Evolutionary conservation across 2,329 filamentous ascomycete genomes (phyloP).

Genomic region (Xylaria sp.): DNA sequence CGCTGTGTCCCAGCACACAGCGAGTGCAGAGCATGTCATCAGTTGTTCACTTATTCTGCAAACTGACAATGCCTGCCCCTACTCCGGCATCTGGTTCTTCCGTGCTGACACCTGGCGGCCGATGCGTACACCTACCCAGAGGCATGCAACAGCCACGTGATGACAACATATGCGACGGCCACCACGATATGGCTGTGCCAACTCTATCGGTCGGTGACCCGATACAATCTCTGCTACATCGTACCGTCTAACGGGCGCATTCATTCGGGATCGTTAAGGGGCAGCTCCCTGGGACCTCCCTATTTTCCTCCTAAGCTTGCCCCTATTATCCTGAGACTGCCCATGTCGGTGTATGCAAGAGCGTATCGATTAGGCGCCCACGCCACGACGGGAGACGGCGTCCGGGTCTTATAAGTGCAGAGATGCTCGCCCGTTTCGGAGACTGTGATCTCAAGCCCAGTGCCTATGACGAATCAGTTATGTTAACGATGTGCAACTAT

Average conservation of each 20-base stretch:
- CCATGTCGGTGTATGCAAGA: conserved; percentile 77
- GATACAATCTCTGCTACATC: background rate
- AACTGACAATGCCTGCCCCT: background rate
- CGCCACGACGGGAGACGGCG: conserved; percentile 72
- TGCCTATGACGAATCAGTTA: conserved; percentile 52
- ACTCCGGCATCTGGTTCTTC: conserved; percentile 31
- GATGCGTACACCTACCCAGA: background rate
- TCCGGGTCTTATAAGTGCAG: conserved; percentile 74
- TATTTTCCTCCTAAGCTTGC: conserved; percentile 61
- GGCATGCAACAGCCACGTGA: conserved; percentile 8
- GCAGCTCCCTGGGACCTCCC: conserved; percentile 23
- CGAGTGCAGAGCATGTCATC: background rate
- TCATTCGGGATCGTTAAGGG: conserved; percentile 15
- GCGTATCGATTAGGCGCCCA: conserved; percentile 82
- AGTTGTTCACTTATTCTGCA: background rate
- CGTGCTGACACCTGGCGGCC: conserved; percentile 32
- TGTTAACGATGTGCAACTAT: conserved; percentile 15
- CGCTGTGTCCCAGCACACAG: background rate
- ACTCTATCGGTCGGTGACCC: background rate
- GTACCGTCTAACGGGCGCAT: background rate
- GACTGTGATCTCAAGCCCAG: conserved; percentile 75
- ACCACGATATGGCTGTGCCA: background rate
- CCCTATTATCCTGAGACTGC: conserved; percentile 74
- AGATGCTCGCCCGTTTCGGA: conserved; percentile 79
- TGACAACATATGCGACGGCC: background rate